These are phyloP conservation scores for Mucor lusitanicus DNA, from an alignment of 371 early-diverging fungal genomes.

Conservation along the genomic window DNA sequence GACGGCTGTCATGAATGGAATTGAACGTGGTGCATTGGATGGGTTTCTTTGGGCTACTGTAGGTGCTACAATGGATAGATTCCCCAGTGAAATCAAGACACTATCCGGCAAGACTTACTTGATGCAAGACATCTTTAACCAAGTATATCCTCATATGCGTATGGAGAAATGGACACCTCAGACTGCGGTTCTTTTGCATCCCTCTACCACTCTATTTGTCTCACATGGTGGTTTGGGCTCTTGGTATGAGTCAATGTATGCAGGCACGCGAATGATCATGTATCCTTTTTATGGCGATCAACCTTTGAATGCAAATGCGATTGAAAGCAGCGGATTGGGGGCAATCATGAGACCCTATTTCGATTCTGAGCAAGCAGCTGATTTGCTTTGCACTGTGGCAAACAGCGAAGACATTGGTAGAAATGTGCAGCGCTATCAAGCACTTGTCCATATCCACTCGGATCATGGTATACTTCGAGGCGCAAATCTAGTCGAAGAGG, in stretches of 20 bases:
- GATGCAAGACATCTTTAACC: background rate
- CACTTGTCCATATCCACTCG: slow-evolving; percentile 22
- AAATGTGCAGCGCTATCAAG: slow-evolving; percentile 14
- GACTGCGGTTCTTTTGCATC: slow-evolving; percentile 35
- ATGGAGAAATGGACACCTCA: slow-evolving; percentile 42
- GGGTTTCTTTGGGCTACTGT: slow-evolving; percentile 35
- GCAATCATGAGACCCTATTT: background rate
- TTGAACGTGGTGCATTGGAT: slow-evolving; percentile 22
- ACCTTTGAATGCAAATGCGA: slow-evolving; percentile 13
- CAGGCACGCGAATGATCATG: slow-evolving; percentile 28
- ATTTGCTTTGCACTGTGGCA: background rate
- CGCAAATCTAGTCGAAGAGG: slow-evolving; percentile 31
- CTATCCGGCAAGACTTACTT: background rate
- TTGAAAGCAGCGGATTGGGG: slow-evolving; percentile 5
- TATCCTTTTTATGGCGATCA: slow-evolving; percentile 46
- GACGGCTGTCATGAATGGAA: slow-evolving; percentile 16
- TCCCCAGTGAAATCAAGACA: slow-evolving; percentile 9
- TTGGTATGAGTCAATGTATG: slow-evolving; percentile 29
- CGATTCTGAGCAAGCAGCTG: slow-evolving; percentile 2
- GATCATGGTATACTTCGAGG: slow-evolving; percentile 12
- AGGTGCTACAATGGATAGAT: background rate
- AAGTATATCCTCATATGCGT: slow-evolving; percentile 4
- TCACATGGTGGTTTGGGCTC: slow-evolving; percentile 44
- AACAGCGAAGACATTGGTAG: background rate
- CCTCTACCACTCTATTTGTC: slow-evolving; percentile 30